These are phyloP conservation scores for Crucihimalaya himalaica DNA, from an alignment of 345 rosid genomes.

Conservation along the genomic window DNA sequence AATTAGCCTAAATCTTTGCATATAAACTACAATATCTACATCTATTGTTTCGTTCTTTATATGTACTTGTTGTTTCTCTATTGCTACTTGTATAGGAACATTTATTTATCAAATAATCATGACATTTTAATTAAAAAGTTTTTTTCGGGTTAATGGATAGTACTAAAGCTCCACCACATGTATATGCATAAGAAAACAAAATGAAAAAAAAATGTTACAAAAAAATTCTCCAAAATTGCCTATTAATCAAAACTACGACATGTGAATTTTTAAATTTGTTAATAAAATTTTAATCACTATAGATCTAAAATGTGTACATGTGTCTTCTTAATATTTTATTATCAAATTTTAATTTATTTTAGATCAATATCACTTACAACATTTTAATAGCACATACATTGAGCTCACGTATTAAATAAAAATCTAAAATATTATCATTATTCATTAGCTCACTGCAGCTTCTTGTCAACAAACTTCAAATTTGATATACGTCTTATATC, in stretches of 20 bases:
- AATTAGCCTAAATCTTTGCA: neutral
- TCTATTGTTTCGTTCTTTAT: neutral
- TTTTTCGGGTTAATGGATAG: no score
- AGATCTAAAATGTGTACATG: no score
- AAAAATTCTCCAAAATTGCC: no score
- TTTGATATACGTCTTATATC: neutral
- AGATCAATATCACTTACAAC: no score
- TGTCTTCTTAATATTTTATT: no score
- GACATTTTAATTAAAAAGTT: neutral
- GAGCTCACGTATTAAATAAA: neutral
- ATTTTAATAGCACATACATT: neutral
- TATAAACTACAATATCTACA: neutral
- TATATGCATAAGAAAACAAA: no score
- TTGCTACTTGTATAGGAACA: neutral
- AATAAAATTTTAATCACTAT: no score
- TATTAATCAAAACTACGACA: no score
- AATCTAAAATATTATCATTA: neutral
- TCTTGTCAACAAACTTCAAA: constrained; percentile 1
- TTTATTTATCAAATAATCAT: neutral
- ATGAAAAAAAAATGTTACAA: no score
- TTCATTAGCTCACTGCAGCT: neutral
- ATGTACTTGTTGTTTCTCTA: neutral
- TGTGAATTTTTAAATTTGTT: no score
- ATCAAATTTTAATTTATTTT: no score
- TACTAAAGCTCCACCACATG: no score